Evolutionary conservation across 2,329 filamentous ascomycete species (phyloP), one percentile per base, ranked within the genome.

Genomic region (Cladophialophora yegresii): DNA sequence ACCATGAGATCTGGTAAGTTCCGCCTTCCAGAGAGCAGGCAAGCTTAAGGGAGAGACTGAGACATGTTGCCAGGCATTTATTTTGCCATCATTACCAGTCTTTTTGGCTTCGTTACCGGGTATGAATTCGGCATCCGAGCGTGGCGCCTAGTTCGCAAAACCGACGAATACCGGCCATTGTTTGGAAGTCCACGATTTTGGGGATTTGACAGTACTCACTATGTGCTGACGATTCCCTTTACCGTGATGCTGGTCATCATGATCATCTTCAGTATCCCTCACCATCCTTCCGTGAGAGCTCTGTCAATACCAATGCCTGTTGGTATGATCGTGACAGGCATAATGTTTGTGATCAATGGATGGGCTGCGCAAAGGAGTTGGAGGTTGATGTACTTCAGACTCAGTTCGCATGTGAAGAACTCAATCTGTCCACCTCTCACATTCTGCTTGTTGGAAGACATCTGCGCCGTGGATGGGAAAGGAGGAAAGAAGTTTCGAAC

Each of bases 401-500:
- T 89, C 65, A 87, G 85, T 61, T 89, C 86, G 1, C 84, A 85
- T 0, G 81, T 81, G 0, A 87, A 85, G 71, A 86, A 86, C 22
- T 80, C 80, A 6, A 77, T 75, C 6, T 83, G 88, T 67, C 81
- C 84, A 1, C 87, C 87, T 0, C 81, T 85, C 2, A 80, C 84
- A 2, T 87, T 88, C 69, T 87, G 86, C 54, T 80, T 89, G 32
- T 83, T 89, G 32, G 87, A 89, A 74, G 87, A 89, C 70, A 81
- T 88, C 20, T 82, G 88, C 16, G 86, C 84, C 4, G 87, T 89
- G 33, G 87, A 89, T 71, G 87, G 85, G 12, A 83, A 81, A 3
- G 86, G 84, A 8, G 84, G 83, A 0, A 79, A 81, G 62, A 79
- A 75, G 2, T 86, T 82, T 67, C 77, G 84, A 51, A 76, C 79